Percentiles rank a stretch among this genome's conserved stretches.
Evolutionary conservation across 2,329 filamentous ascomycete genomes (phyloP).

Genomic region (Fusarium fujikuroi): DNA sequence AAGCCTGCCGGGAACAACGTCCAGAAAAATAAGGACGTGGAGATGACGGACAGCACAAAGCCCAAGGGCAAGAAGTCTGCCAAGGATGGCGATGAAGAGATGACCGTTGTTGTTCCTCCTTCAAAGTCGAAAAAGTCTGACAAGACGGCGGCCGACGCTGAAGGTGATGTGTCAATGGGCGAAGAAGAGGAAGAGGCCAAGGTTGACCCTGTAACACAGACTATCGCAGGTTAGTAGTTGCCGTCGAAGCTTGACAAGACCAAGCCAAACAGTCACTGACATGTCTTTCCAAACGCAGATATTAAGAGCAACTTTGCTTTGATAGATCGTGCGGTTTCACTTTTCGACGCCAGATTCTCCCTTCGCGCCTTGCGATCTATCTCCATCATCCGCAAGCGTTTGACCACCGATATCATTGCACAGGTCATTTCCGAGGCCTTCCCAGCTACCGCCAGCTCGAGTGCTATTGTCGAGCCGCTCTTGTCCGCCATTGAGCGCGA

Average conservation of each 20-base stretch:
- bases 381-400: slow-evolving; percentile 91
- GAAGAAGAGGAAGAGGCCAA: slow-evolving; percentile 66
- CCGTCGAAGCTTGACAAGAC: not conserved
- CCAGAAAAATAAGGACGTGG: slow-evolving; percentile 71
- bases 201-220: slow-evolving; percentile 69
- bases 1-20: slow-evolving; percentile 75
- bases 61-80: slow-evolving; percentile 70
- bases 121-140: slow-evolving; percentile 72
- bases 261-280: slow-evolving; percentile 34
- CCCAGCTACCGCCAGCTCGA: slow-evolving; percentile 68
- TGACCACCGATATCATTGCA: slow-evolving; percentile 82
- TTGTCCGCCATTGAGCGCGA: slow-evolving; percentile 76
- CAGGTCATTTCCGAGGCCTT: slow-evolving; percentile 86
- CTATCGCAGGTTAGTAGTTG: slow-evolving; percentile 65
- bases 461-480: slow-evolving; percentile 74
- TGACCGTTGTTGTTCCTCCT: slow-evolving; percentile 83
- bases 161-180: slow-evolving; percentile 79
- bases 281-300: slow-evolving; percentile 64
- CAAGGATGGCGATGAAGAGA: slow-evolving; percentile 79
- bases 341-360: slow-evolving; percentile 95
- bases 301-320: slow-evolving; percentile 95
- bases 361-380: slow-evolving; percentile 94
- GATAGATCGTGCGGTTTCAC: slow-evolving; percentile 88
- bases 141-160: slow-evolving; percentile 67
- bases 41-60: slow-evolving; percentile 77